phyloP scores from a whole-genome alignment of 2,329 filamentous ascomycete species.

The Nothomitra cinnamomea region DNA sequence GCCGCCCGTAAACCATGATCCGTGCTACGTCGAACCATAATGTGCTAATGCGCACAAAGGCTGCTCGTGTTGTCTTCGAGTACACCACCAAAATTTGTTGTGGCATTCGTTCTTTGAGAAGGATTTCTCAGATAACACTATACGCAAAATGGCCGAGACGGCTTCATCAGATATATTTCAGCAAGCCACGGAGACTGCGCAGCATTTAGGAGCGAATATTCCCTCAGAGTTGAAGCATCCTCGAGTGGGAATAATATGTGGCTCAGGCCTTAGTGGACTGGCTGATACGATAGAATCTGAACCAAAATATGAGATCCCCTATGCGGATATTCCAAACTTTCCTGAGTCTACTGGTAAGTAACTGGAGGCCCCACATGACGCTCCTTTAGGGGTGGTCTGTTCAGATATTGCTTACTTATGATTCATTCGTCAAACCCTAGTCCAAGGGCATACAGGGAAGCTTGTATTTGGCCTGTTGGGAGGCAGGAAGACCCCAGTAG shows the following conservation, averaged over 20 bases:
- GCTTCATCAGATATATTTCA: conserved; percentile 22
- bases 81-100: background rate
- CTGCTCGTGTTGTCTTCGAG: background rate
- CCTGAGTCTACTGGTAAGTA: conserved; percentile 39
- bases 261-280: conserved; percentile 45
- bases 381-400: background rate
- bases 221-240: conserved; percentile 33
- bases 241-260: conserved; percentile 45
- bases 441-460: conserved; percentile 45
- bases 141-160: conserved; percentile 15
- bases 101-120: background rate
- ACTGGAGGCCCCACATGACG: background rate
- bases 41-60: too few relatives aligned
- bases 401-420: background rate
- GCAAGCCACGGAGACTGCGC: conserved; percentile 31
- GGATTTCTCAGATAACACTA: background rate
- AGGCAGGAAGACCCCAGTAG: conserved; percentile 33
- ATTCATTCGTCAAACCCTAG: conserved; percentile 11
- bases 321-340: conserved; percentile 43
- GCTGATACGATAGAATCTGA: conserved; percentile 35
- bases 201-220: conserved; percentile 32
- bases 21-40: background rate
- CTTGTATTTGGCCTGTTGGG: conserved; percentile 45
- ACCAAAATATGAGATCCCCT: conserved; percentile 35
- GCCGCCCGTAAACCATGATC: background rate